Evolutionary conservation across 805 yeast species (phyloP), one percentile per base, ranked within the genome.

Genomic region (Saccharomycopsis synnaedendra): DNA sequence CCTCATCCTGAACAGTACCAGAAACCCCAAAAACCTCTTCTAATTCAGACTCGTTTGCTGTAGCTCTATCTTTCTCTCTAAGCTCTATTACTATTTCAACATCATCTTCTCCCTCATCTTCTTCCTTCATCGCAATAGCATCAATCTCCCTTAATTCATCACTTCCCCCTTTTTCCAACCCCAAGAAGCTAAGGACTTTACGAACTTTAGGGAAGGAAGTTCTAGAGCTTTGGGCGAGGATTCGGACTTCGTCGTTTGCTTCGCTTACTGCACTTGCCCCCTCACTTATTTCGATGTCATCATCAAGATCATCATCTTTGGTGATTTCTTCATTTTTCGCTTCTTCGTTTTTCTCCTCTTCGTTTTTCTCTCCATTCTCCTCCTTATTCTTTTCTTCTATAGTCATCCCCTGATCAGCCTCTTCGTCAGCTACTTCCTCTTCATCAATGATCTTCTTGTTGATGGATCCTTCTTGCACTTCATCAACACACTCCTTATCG

Each of bases 381-480:
- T 11, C 46, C 9, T 30, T 4, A 31, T 27, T 3, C 49, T 47
- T 36, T 46, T 43, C 44, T 38, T 43, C 46, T 10, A 27, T 30
- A 27, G 36, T 34, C 19, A 45, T 46, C 11, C 11, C 29, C 31
- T 5, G 55, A 10, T 69, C 59, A 40, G 67, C 72, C 5, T 56
- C 43, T 33, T 61, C 49, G 34, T 67, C 58, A 3, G 70, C 71
- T 27, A 62, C 67, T 7, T 68, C 52, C 46, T 68, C 71, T 49
- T 68, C 69, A 44, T 66, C 42, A 4, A 55, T 47, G 19, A 51
- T 54, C n/a, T 60, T 63, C 41, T 68, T 75, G 5, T 70, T 71
- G 53, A 69, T 75, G 52, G 67, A 76, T 19, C 19, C 19, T 40
- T 68, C 67, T 53, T 68, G 66, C 42, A 75, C 67, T 30, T 70